Percentiles rank a stretch among this genome's conserved stretches.
Evolutionary conservation across 768 basidiomycete species (phyloP).

Genomic region (Mycena kentingensis): DNA sequence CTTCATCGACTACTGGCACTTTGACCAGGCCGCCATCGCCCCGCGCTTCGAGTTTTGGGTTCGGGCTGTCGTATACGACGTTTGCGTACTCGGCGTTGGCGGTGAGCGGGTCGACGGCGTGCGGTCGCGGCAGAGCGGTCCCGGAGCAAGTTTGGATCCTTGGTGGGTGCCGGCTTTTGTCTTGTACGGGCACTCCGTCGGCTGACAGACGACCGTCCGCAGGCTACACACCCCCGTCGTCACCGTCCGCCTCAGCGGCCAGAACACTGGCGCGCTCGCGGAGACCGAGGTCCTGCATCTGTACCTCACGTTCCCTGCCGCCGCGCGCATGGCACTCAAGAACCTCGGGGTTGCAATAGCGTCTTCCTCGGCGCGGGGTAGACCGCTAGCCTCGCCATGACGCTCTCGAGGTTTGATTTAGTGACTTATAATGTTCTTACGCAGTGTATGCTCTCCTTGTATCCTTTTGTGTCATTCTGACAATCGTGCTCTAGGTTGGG

Average conservation of each 20-base stretch:
- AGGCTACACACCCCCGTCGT: constrained; percentile 56
- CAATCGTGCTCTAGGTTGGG: constrained; percentile 37
- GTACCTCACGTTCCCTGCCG: constrained; percentile 52
- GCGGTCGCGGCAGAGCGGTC: constrained; percentile 45
- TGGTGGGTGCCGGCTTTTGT: constrained; percentile 39
- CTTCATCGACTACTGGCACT: constrained; percentile 60
- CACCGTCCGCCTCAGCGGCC: constrained; percentile 53
- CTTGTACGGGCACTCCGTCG: neutral
- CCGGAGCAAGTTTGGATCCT: constrained; percentile 54
- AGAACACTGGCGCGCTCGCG: constrained; percentile 54
- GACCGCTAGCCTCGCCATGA: constrained; percentile 47
- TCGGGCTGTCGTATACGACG: constrained; percentile 57
- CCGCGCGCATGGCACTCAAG: constrained; percentile 49
- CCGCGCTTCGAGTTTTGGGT: constrained; percentile 56
- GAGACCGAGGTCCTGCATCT: constrained; percentile 63
- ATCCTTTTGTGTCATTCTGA: neutral
- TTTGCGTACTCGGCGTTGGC: constrained; percentile 52
- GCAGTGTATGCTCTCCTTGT: constrained; percentile 36
- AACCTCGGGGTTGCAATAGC: constrained; percentile 58
- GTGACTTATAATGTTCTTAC: constrained; percentile 54
- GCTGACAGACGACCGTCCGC: neutral
- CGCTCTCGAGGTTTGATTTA: constrained; percentile 53
- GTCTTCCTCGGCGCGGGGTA: constrained; percentile 46
- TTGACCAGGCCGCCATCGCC: constrained; percentile 47
- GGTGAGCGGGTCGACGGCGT: constrained; percentile 43